Base-by-base conservation (phyloP, 2,329 filamentous ascomycete genomes). In the Boeremia exigua region DNA sequence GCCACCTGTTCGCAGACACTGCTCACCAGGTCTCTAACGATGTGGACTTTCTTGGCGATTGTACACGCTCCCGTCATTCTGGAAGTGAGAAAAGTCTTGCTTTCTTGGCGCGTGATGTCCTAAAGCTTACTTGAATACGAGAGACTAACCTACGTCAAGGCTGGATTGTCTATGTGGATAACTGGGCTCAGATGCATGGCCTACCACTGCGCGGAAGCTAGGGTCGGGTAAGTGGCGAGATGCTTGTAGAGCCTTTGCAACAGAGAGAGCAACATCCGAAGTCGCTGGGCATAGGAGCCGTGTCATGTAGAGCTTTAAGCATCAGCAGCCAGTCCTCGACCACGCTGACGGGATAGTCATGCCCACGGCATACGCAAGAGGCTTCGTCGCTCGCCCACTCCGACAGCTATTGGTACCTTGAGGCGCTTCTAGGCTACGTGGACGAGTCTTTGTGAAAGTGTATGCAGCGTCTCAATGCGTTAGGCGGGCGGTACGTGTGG, bases 1-100 rank as follows among this genome's bases (percentile, higher is more conserved):
- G 47, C 53, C 53, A 51, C 47, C 29, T 14, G 53, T 56, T 56
- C 37, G 53, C 36, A 46, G 38, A 34, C 46, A 34, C 40, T 49
- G 40, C 40, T 32, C n/a, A 6, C 27, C 10, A 40, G 36, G 23
- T 29, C 29, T 29, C 46, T 25, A 6, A 38, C 23, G 6, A 32
- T 28, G 32, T 32, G 29, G 19, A 23, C 19, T 23, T 5, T 27
- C 53, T 50, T 42, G 37, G 47, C 42, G 17, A 43, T 39, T 42
- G 46, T 27, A 47, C 46, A 30, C 36, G 6, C 14, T 33, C n/a
- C 32, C 27, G 19, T 27, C 28, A 7, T 17, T 40, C 17, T 38
- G 37, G 17, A 17, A 36, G 39, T 40, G 46, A 37, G 28, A 9
- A 42, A 37, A 17, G 17, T 45, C 34, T 23, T 11, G 11, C 7